These are phyloP conservation scores for Amphicarpaea edgeworthii DNA, from an alignment of 306 rosid species.

Conservation along the genomic window DNA sequence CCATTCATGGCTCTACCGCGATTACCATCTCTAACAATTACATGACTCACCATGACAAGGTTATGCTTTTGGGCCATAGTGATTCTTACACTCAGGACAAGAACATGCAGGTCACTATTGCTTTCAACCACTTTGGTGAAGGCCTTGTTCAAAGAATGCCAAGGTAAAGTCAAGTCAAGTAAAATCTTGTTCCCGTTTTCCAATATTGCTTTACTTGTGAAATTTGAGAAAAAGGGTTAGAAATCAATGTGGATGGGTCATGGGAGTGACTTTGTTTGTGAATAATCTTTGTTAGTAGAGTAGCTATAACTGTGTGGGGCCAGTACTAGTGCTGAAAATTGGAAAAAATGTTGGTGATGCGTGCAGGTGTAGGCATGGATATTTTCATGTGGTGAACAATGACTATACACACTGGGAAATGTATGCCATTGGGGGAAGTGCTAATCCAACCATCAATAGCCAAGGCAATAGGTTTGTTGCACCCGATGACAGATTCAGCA, in stretches of 20 bases:
- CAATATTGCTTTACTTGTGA: background rate
- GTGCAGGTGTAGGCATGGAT: constrained; percentile 93
- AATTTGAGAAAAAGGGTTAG: background rate
- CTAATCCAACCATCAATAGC: constrained; percentile 90
- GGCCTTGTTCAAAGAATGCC: constrained; percentile 99
- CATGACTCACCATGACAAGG: constrained; percentile 98
- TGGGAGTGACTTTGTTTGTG: background rate
- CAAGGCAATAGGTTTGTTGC: constrained; percentile 95
- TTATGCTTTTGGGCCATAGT: constrained; percentile 91
- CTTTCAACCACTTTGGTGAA: constrained; percentile 97
- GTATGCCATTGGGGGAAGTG: constrained; percentile 99
- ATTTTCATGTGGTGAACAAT: constrained; percentile 98
- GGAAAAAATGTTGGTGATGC: constrained; percentile 19
- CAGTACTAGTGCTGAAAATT: constrained; percentile 8
- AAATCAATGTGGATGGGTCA: constrained; percentile 28
- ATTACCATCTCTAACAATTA: constrained; percentile 93
- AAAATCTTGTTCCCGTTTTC: background rate
- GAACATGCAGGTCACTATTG: constrained; percentile 94
- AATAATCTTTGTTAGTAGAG: background rate
- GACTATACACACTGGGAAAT: constrained; percentile 99
- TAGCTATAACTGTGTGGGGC: constrained; percentile 39
- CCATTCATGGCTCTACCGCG: constrained; percentile 85
- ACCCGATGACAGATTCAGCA: constrained; percentile 80
- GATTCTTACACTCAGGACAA: constrained; percentile 85
- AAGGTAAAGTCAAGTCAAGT: constrained; percentile 58